A percentile compares a stretch with the other conserved stretches of the same genome.
Evolutionary conservation across 2,329 filamentous ascomycete genomes (phyloP).

Genomic region (Talaromyces marneffei): DNA sequence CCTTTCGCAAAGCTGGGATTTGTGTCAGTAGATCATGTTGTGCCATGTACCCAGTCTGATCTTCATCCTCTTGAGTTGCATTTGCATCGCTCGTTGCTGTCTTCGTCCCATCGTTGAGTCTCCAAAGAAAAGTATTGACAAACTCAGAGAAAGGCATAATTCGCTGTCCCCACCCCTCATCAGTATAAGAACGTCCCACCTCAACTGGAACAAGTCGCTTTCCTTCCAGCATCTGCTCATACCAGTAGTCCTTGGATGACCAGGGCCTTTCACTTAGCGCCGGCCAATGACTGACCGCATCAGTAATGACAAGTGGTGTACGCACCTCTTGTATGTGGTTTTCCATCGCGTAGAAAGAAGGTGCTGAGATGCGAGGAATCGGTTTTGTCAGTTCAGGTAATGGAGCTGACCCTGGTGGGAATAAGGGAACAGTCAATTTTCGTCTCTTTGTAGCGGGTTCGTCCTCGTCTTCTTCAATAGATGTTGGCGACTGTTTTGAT

Average conservation of each 20-base stretch:
- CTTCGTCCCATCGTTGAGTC: constrained; percentile 12
- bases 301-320: constrained; percentile 64
- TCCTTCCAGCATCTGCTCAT: constrained; percentile 67
- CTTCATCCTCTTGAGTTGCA: constrained; percentile 15
- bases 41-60: constrained; percentile 69
- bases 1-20: constrained; percentile 67
- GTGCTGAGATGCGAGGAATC: constrained; percentile 38
- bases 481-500: not conserved
- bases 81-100: not conserved
- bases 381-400: constrained; percentile 31
- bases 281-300: constrained; percentile 66
- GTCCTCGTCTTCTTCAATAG: not conserved
- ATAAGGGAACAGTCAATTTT: constrained; percentile 28
- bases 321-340: constrained; percentile 48
- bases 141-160: constrained; percentile 72
- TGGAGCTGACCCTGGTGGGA: constrained; percentile 29
- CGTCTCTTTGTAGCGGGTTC: constrained; percentile 25
- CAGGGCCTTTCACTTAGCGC: constrained; percentile 64
- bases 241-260: constrained; percentile 67
- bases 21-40: constrained; percentile 85
- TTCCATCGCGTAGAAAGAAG: constrained; percentile 57
- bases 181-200: constrained; percentile 79
- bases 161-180: constrained; percentile 75
- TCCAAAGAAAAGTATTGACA: constrained; percentile 55
- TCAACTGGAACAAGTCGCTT: constrained; percentile 79